Evolutionary conservation across 2,329 filamentous ascomycete genomes (phyloP).

Genomic region (Immersiporthe knoxdaviesiana): DNA sequence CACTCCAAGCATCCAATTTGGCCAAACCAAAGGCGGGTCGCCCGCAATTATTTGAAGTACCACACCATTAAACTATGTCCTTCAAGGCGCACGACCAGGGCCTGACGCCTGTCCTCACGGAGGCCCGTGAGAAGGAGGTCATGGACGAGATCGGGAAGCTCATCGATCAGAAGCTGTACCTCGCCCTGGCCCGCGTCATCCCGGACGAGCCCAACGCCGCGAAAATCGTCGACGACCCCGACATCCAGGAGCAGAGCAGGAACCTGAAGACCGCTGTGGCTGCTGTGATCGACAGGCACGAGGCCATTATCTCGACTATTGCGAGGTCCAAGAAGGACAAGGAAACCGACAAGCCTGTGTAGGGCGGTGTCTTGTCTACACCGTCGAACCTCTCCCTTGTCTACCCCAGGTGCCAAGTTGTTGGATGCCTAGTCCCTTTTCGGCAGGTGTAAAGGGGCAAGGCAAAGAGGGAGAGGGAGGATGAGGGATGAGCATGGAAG

Average conservation of each 20-base stretch:
- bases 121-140: constrained; percentile 28
- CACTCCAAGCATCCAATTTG: neutral
- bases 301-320: constrained; percentile 28
- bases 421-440: neutral
- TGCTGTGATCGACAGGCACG: constrained; percentile 27
- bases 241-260: constrained; percentile 28
- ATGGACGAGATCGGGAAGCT: constrained; percentile 30
- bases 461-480: too few species aligned
- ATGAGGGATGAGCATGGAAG: neutral
- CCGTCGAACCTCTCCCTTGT: neutral
- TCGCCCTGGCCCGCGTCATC: constrained; percentile 26
- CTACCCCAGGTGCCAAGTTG: neutral
- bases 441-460: neutral
- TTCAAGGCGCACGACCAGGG: constrained; percentile 26
- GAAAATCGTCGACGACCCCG: constrained; percentile 26
- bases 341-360: constrained; percentile 25
- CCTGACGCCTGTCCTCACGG: constrained; percentile 23
- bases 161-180: constrained; percentile 29
- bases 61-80: constrained; percentile 16
- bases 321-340: constrained; percentile 28
- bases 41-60: neutral
- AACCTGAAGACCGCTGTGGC: constrained; percentile 28
- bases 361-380: neutral
- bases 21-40: neutral
- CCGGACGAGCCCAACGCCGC: constrained; percentile 25